phyloP scores from a whole-genome alignment of 768 basidiomycete genomes.

The Ramaria sp. region DNA sequence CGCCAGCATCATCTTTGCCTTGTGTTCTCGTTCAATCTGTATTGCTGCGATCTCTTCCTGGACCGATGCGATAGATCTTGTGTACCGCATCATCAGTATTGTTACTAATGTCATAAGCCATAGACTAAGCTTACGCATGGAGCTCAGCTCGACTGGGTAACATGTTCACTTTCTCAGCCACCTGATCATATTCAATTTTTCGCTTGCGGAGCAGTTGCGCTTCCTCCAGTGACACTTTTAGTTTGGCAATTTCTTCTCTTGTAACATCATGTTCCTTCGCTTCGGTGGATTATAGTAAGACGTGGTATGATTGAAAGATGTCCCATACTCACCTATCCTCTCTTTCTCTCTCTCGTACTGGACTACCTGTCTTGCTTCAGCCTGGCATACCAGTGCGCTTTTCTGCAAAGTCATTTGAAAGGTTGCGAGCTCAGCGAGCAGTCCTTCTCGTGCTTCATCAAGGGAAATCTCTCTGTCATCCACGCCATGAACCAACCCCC shows the following conservation, averaged over 20 bases:
- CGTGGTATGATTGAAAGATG: conserved; percentile 2
- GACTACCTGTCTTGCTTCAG: conserved; percentile 76
- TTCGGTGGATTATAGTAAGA: conserved; percentile 18
- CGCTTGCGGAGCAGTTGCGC: conserved; percentile 64
- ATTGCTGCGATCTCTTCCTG: conserved; percentile 77
- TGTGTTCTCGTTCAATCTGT: conserved; percentile 61
- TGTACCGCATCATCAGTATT: neutral
- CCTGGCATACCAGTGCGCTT: conserved; percentile 74
- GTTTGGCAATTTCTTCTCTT: conserved; percentile 61
- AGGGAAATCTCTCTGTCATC: conserved; percentile 24
- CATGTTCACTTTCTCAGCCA: conserved; percentile 75
- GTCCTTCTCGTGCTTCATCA: conserved; percentile 70
- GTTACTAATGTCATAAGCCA: neutral
- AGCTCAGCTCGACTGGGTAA: conserved; percentile 69
- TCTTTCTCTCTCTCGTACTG: conserved; percentile 68
- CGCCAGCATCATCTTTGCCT: conserved; percentile 51
- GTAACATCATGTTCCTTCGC: conserved; percentile 64
- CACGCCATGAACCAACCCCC: conserved; percentile 21
- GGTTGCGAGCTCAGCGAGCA: conserved; percentile 66
- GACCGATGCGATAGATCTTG: conserved; percentile 54
- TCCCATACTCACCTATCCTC: conserved; percentile 50
- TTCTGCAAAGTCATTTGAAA: conserved; percentile 71
- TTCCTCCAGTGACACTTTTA: conserved; percentile 67
- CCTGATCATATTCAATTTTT: conserved; percentile 80
- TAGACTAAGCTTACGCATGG: conserved; percentile 44